Evolutionary conservation across 371 early-diverging fungal species (phyloP), one percentile per base, ranked within the genome.

Genomic region (Haplosporangium sp.): DNA sequence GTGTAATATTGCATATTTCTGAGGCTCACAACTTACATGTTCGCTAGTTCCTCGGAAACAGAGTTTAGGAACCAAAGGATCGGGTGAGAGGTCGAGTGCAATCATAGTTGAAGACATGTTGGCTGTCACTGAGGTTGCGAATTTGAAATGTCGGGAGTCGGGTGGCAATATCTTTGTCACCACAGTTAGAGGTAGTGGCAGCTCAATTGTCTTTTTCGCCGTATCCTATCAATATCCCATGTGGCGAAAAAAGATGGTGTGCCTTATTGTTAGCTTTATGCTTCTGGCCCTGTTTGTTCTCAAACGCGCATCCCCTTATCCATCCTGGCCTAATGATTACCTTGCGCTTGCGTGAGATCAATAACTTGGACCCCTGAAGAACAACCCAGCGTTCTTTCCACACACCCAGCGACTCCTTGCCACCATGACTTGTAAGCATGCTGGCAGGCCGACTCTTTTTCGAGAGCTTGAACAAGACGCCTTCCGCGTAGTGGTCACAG

Each of bases 351-450:
- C 67, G 70, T 21, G 66, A 76, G 14, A 76, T 63, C 1, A 71
- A 48, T 41, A 76, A 29, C 46, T 53, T 69, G n/a, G 66, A 55
- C 1, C 77, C 77, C 56, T 76, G 77, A 6, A 76, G 29, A 9
- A 76, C 77, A n/a, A 76, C 67, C 77, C 77, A 76, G 6, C 71
- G 67, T 50, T 76, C 77, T 46, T 76, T 76, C 77, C 77, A 76
- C 5, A 70, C 67, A 0, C 77, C 77, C 14, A 20, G 13, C 6
- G 75, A 53, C 42, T 75, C 76, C 18, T 59, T 61, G 47, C 58
- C 59, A 20, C 54, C 38, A 51, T 65, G 42, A 40, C 38, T 48
- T 0, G 77, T 64, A 12, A 76, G 57, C 51, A 66, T 59, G 47
- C 77, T 76, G 14, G 55, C 67, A 5, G 77, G 67, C 14, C 61